These are phyloP conservation scores for Thelonectria rubi DNA, from an alignment of 2,329 filamentous ascomycete species.

Conservation along the genomic window DNA sequence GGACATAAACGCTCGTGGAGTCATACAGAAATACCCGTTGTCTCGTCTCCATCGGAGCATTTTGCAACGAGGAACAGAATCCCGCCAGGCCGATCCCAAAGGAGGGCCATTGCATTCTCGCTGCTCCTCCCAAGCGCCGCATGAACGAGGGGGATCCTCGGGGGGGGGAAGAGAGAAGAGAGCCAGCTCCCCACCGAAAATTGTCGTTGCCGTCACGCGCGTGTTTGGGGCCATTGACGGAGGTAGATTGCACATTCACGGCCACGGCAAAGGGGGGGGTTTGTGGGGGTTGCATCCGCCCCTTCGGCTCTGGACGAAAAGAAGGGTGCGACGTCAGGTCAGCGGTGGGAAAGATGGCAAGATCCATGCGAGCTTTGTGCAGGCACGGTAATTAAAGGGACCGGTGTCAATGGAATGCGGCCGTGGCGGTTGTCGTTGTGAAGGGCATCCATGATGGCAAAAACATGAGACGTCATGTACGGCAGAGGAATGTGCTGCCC, in stretches of 20 bases:
- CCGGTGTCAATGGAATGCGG: constrained; percentile 17
- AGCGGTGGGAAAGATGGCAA: constrained; percentile 2
- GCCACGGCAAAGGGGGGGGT: background rate
- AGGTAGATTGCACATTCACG: constrained; percentile 26
- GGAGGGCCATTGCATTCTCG: background rate
- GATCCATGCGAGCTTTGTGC: background rate
- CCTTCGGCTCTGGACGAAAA: background rate
- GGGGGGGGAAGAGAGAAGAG: background rate
- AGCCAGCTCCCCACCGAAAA: background rate
- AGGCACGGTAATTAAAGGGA: constrained; percentile 17
- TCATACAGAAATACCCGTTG: background rate
- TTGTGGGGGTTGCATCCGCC: background rate
- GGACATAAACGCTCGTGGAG: background rate
- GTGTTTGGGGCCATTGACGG: constrained; percentile 33
- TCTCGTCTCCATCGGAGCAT: background rate
- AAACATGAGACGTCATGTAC: constrained; percentile 15
- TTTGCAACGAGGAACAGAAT: background rate
- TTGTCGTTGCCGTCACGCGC: constrained; percentile 41
- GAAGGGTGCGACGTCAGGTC: background rate
- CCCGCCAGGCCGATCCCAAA: background rate
- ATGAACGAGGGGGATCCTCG: constrained; percentile 2
- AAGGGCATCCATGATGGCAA: background rate
- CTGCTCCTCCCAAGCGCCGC: constrained; percentile 13
- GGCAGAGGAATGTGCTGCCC: background rate
- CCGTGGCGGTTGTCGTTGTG: background rate